Conservation (phyloP, 176 grass and related monocot species). For the Bromus sterilis region DNA sequence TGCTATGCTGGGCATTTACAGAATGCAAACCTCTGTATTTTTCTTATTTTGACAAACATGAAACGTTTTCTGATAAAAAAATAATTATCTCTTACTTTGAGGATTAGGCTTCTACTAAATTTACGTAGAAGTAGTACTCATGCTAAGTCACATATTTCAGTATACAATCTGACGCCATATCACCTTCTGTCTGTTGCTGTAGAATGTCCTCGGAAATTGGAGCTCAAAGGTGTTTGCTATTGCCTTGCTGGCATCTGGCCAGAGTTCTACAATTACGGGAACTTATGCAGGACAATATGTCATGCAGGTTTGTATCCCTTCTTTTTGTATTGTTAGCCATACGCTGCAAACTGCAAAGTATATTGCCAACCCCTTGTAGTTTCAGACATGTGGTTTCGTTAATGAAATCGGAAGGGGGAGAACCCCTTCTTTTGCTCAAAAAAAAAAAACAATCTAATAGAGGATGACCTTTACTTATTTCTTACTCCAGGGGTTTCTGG, state of each 20-base stretch:
- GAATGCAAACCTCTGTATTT: not conserved
- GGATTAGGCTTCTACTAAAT: not conserved
- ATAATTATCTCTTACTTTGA: not conserved
- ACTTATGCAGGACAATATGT: constrained; percentile 98
- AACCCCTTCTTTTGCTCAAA: no score
- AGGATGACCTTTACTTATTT: not conserved
- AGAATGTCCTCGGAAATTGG: constrained; percentile 98
- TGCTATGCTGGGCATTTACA: not conserved
- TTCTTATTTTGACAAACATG: constrained; percentile 3
- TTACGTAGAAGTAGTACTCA: not conserved
- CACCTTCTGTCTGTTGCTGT: not conserved
- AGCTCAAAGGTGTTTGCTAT: constrained; percentile 93
- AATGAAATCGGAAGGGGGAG: no score
- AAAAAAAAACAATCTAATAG: no score
- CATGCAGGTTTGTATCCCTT: constrained; percentile 69
- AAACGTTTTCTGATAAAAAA: not conserved
- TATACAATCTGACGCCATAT: constrained; percentile 1
- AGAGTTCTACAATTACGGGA: constrained; percentile 97
- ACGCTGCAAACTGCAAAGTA: not conserved
- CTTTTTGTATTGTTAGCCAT: not conserved
- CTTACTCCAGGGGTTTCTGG: constrained; percentile 69
- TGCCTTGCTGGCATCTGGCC: constrained; percentile 91
- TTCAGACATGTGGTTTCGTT: no score
- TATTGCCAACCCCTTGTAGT: no score
- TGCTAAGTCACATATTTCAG: not conserved